Percentiles rank a stretch among this genome's conserved stretches.
These are phyloP conservation scores for Phycomyces blakesleeanus DNA, from an alignment of 192 early-diverging fungal genomes.

Conservation along the genomic window DNA sequence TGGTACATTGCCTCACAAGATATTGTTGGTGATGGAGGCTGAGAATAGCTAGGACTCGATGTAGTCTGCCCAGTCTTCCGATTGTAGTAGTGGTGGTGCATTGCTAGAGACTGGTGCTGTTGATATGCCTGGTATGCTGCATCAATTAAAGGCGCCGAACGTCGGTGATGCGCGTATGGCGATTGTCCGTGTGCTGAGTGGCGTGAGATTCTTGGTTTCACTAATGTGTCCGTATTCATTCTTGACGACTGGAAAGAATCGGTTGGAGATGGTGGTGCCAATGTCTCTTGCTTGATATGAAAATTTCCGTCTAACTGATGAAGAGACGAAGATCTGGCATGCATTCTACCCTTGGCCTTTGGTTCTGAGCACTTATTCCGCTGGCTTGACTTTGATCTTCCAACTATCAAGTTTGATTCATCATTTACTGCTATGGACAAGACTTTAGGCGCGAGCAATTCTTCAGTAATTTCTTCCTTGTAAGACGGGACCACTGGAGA, in stretches of 20 bases:
- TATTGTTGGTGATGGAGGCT: constrained; percentile 17
- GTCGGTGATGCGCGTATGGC: constrained; percentile 16
- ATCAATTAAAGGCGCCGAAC: constrained; percentile 14
- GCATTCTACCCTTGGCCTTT: too few species aligned
- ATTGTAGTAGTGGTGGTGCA: constrained; percentile 3
- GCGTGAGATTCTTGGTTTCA: not conserved
- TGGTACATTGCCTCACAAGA: not conserved
- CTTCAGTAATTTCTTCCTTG: not conserved
- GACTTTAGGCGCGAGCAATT: not conserved
- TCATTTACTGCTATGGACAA: not conserved
- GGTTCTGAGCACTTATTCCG: too few species aligned
- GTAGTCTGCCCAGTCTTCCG: not conserved
- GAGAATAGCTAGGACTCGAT: constrained; percentile 3
- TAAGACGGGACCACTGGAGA: not conserved
- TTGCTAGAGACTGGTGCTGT: not conserved
- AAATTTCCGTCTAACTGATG: not conserved
- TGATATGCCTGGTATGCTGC: not conserved
- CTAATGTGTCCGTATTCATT: not conserved
- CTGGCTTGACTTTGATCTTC: not conserved
- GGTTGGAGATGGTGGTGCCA: not conserved
- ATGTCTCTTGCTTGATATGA: not conserved
- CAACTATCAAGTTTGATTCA: not conserved
- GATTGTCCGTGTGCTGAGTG: not conserved
- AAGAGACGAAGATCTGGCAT: not conserved
- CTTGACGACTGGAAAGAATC: not conserved